Base-by-base conservation (phyloP, 2,329 filamentous ascomycete species). In the Ophioceras dolichostomum region DNA sequence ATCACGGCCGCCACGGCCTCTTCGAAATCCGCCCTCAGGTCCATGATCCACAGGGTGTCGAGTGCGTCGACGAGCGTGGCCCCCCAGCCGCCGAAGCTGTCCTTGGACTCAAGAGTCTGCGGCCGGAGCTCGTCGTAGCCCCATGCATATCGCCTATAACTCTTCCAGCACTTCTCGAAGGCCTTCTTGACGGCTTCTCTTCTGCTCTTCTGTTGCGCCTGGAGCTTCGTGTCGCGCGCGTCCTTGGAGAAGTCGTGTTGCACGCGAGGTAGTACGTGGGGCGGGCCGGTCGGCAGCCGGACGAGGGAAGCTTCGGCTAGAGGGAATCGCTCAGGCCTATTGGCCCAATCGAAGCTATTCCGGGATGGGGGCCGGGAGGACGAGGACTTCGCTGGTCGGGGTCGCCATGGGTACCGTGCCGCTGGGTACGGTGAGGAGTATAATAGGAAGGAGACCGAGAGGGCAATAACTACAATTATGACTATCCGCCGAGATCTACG, bases 31-130 rank as follows among this genome's bases (percentile, higher is more conserved):
- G 80, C 68, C 48, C 73, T 72, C 53, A 93, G 51, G 18, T 74
- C 84, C 72, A 89, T 86, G 47, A 94, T 88, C 82, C 83, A 93
- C 3, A 94, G 64, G 0, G 85, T 88, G 52, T 94, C 86, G 35
- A 89, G 55, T 0, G 67, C 60, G 52, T 79, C 74, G 27, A 79
- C 66, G 28, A 79, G 51, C 28, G 73, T 75, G 2, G 73, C 74
- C 14, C 63, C 68, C 62, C 73, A 77, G 31, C 68, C 68, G 9
- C 62, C 65, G 46, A 74, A 70, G 2, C 13, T 32, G 41, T 68
- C 64, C 39, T 56, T 62, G 32, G 59, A 66, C 30, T 53, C 54
- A 36, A 63, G 59, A 7, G 65, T 62, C 26, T 71, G 50, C 12
- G 72, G 72, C 42, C 58, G 56, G 29, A 76, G 57, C 54, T 76